Percentiles rank a stretch among this genome's conserved stretches.
phyloP scores from a whole-genome alignment of 148 eudicot genomes.

The Rhododendron mucronatum region DNA sequence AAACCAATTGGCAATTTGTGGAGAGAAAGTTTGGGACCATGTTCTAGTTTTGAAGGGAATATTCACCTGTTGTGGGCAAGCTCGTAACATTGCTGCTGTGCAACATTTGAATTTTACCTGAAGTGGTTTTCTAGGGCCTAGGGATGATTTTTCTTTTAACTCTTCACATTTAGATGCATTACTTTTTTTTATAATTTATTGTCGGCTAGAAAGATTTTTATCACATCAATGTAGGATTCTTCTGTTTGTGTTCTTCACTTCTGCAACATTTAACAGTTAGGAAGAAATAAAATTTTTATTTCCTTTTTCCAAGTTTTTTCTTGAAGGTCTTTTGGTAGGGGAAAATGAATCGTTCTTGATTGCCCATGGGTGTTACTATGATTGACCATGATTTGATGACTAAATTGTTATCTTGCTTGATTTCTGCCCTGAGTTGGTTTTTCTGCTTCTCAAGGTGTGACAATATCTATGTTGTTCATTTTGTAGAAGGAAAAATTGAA shows the following conservation, averaged over 20 bases:
- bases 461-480: conserved; percentile 13
- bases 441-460: conserved; percentile 5
- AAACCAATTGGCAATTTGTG: not conserved
- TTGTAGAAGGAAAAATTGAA: conserved; percentile 57
- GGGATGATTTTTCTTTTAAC: not conserved
- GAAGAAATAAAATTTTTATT: not conserved
- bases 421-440: not conserved
- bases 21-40: not conserved
- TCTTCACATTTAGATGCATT: not conserved
- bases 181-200: not conserved
- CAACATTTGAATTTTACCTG: not conserved
- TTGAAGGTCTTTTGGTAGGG: not conserved
- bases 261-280: not conserved
- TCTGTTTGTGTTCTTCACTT: not conserved
- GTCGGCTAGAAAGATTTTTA: not conserved
- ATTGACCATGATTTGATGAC: not conserved
- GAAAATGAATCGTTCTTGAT: not conserved
- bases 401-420: not conserved
- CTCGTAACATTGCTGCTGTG: not conserved
- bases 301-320: not conserved
- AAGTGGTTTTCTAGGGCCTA: not conserved
- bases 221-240: not conserved
- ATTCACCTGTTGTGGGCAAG: not conserved
- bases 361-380: not conserved
- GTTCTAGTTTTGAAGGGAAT: not conserved